Evolutionary conservation across 2,329 filamentous ascomycete genomes (phyloP).

Genomic region (Colletotrichum euphorbiae): DNA sequence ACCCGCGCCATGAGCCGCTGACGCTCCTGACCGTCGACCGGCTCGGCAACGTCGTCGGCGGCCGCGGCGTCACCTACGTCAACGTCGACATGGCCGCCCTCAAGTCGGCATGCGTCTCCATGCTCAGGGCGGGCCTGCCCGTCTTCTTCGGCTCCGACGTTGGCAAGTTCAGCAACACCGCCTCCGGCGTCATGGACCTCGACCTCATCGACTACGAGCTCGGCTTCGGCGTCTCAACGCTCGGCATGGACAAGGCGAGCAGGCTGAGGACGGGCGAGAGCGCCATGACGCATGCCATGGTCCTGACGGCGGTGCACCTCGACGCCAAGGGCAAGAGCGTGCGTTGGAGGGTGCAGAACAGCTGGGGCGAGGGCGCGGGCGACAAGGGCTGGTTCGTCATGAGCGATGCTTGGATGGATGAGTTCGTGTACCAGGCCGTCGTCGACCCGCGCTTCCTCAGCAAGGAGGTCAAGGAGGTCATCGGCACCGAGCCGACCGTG

Average conservation of each 20-base stretch:
- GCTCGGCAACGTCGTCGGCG: constrained; percentile 85
- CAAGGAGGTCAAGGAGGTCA: constrained; percentile 75
- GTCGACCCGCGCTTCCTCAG: constrained; percentile 77
- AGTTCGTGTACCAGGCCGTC: constrained; percentile 89
- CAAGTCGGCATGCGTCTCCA: constrained; percentile 78
- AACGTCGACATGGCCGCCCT: constrained; percentile 82
- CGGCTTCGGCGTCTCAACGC: constrained; percentile 81
- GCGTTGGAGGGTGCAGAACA: constrained; percentile 89
- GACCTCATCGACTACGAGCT: constrained; percentile 82
- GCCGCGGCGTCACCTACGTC: constrained; percentile 80
- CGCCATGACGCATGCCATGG: constrained; percentile 93
- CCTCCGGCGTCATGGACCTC: constrained; percentile 82
- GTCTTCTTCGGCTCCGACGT: constrained; percentile 93
- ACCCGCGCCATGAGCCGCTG: constrained; percentile 81
- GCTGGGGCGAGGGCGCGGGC: constrained; percentile 78
- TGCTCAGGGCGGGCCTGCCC: constrained; percentile 82
- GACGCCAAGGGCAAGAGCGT: constrained; percentile 72
- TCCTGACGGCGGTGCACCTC: constrained; percentile 86
- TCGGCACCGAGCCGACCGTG: constrained; percentile 76
- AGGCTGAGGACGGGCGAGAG: constrained; percentile 79
- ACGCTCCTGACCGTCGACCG: constrained; percentile 80
- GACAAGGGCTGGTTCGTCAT: constrained; percentile 90
- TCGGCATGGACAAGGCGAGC: constrained; percentile 81
- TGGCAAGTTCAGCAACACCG: constrained; percentile 79
- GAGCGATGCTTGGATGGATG: constrained; percentile 82